Evolutionary conservation across 148 eudicot genomes (phyloP), one percentile per base, ranked within the genome.

Genomic region (Selenicereus undatus): DNA sequence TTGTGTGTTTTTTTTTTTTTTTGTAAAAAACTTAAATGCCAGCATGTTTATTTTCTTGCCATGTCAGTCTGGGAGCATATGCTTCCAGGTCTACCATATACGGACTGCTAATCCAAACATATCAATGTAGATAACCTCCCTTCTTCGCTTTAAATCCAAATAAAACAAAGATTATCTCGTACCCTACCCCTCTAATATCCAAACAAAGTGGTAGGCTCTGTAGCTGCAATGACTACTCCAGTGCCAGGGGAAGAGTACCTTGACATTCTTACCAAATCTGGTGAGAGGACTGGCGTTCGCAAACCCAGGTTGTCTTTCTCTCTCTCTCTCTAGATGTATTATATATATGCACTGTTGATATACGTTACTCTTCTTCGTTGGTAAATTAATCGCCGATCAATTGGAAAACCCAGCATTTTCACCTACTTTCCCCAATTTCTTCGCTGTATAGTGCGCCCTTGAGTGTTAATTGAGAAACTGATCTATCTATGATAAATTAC

Each of bases 201-300:
- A 32, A 32, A 32, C n/a, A 39, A 39, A 4, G 43, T 39, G 14
- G 18, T 52, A 52, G 3, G 6, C 58, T 16, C 62, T 16, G 62
- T 0, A 36, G 50, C 50, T 65, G 84, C 79, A 22, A 87, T 87
- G 88, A 85, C 14, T 22, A 88, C 9, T 39, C 77, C 48, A 51
- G 70, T 51, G 20, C 73, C 80, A n/a, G 43, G 43, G 9, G 88
- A 82, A 76, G 93, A 90, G 76, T 86, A 81, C 74, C 69, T 90
- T n/a, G 93, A 90, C 29, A 88, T 90, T 73, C 90, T 88, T 50
- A 87, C 87, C 30, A 87, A 86, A 80, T 56, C 87, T 11, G 91
- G 91, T 48, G 82, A 84, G 20, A 87, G 85, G 48, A 88, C 90
- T n/a, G 91, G 93, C 58, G 13, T 81, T 76, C 79, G 88, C 62